A percentile compares a stretch with the other conserved stretches of the same genome.
Evolutionary conservation across 2,329 filamentous ascomycete genomes (phyloP).

Genomic region (Aureobasidium sp.): DNA sequence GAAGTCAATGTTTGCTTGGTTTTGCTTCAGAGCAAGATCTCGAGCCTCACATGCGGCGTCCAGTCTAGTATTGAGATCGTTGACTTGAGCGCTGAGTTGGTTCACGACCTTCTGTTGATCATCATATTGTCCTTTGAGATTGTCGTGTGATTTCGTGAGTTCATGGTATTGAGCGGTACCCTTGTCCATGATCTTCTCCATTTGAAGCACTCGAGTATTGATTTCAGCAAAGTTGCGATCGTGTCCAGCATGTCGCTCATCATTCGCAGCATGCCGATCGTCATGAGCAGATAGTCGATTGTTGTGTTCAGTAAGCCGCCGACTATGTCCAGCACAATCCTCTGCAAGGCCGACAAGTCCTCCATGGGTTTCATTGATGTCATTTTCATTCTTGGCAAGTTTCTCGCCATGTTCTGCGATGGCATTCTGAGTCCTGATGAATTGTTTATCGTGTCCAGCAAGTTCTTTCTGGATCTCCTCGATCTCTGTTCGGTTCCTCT

Average conservation of each 20-base stretch:
- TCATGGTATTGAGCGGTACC: background rate
- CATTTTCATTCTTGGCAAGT: background rate
- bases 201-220: background rate
- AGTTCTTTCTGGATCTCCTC: background rate
- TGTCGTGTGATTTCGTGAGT: background rate
- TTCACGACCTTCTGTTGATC: background rate
- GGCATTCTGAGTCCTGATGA: background rate
- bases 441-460: background rate
- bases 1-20: background rate
- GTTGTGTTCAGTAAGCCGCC: background rate
- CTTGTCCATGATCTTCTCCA: background rate
- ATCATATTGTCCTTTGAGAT: background rate
- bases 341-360: background rate
- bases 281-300: background rate
- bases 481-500: background rate
- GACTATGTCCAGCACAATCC: background rate
- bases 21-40: background rate
- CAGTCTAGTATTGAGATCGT: background rate
- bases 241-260: background rate
- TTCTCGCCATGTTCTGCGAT: background rate
- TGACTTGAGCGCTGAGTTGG: background rate
- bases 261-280: background rate
- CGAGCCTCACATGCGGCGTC: background rate
- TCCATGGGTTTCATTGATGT: background rate
- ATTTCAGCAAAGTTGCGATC: background rate